Evolutionary conservation across 345 rosid species (phyloP).

Genomic region (Erysimum cheiranthoides): DNA sequence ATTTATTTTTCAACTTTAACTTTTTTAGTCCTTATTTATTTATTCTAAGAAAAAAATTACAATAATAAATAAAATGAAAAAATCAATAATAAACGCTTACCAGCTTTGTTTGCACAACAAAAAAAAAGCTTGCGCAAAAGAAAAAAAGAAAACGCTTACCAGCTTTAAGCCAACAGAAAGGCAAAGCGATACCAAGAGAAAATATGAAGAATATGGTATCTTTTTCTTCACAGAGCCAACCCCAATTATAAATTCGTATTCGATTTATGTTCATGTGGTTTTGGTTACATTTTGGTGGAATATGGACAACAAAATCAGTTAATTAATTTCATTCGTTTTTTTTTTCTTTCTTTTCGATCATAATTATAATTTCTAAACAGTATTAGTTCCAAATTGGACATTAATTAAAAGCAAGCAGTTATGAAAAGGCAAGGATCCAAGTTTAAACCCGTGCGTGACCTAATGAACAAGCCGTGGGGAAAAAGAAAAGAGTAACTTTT

Average conservation of each 20-base stretch:
- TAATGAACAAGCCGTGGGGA: constrained; percentile 28
- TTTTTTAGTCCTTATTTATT: background rate
- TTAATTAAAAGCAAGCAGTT: constrained; percentile 6
- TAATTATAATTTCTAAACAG: no score
- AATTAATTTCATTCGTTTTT: background rate
- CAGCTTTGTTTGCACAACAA: background rate
- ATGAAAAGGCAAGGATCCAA: background rate
- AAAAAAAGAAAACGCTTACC: background rate
- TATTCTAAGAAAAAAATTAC: background rate
- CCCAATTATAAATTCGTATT: background rate
- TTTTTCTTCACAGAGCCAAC: background rate
- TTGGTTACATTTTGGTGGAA: background rate
- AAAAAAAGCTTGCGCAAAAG: no score
- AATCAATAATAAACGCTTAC: constrained; percentile 1
- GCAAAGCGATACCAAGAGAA: constrained; percentile 6
- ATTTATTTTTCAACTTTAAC: constrained; percentile 37
- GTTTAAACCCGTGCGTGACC: constrained; percentile 7
- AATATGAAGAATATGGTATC: background rate
- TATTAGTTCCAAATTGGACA: constrained; percentile 8
- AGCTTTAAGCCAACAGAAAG: constrained; percentile 19
- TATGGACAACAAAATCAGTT: background rate
- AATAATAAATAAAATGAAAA: background rate
- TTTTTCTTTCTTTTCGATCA: no score
- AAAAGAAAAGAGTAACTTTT: constrained; percentile 19
- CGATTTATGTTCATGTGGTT: background rate